phyloP scores from a whole-genome alignment of 2,329 filamentous ascomycete genomes.

The Diaporthe amygdali region DNA sequence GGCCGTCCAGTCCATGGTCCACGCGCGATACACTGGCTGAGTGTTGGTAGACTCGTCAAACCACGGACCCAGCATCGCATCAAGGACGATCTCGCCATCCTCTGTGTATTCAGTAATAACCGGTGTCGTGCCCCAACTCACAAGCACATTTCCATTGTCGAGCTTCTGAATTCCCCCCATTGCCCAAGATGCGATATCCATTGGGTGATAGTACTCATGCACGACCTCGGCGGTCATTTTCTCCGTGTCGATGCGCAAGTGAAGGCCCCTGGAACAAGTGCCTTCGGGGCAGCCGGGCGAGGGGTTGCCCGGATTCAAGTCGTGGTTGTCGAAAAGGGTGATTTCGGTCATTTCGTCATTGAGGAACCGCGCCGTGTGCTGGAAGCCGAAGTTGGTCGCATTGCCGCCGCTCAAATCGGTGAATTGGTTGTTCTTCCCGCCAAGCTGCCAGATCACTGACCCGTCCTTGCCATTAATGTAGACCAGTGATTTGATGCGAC shows the following conservation, averaged over 20 bases:
- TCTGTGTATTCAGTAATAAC: constrained; percentile 50
- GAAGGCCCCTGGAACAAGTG: constrained; percentile 31
- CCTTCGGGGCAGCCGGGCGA: constrained; percentile 20
- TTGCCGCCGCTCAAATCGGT: constrained; percentile 37
- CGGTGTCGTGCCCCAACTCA: constrained; percentile 52
- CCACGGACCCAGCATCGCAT: constrained; percentile 44
- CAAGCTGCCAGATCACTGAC: constrained; percentile 55
- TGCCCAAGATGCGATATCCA: constrained; percentile 24
- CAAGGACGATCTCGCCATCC: constrained; percentile 45
- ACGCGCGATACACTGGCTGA: constrained; percentile 30
- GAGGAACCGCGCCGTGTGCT: constrained; percentile 50
- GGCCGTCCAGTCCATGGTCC: constrained; percentile 29
- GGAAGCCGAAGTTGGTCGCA: constrained; percentile 50
- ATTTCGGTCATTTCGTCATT: constrained; percentile 41
- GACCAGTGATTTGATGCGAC: constrained; percentile 38
- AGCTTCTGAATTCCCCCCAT: constrained; percentile 25
- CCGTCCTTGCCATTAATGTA: constrained; percentile 52
- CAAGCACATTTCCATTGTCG: constrained; percentile 40
- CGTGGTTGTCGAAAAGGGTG: constrained; percentile 54
- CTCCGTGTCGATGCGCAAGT: constrained; percentile 40
- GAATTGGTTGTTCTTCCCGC: constrained; percentile 53
- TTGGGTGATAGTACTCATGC: constrained; percentile 41
- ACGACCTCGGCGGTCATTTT: constrained; percentile 48
- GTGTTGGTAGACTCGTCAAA: constrained; percentile 9
- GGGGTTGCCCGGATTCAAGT: constrained; percentile 32